Base-by-base conservation (phyloP, 1,284 basidiomycete species). In the Ganoderma lucidum region DNA sequence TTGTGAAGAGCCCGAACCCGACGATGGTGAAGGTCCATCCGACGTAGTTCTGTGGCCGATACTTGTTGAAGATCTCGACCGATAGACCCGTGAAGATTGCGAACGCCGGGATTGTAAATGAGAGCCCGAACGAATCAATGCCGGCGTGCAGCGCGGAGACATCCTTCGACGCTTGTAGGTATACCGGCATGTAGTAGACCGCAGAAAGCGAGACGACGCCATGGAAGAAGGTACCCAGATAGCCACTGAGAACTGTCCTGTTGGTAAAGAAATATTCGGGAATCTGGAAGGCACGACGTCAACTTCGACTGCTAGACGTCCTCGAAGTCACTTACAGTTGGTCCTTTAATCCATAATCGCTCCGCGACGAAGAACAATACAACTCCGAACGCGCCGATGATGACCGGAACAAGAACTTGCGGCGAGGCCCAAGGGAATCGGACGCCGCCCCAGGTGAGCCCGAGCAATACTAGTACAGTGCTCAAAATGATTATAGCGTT, bases 141-240 rank as follows among this genome's bases (percentile, higher is more conserved):
- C 85, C 84, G 2, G 85, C 83, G 0, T 75, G 74, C 28, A 83
- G 78, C 0, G 87, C 82, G 1, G 81, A 81, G 6, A 82, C 80
- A 12, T 78, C 80, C 60, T 81, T 81, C 65, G 82, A 81, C 1
- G 83, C 84, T 75, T 88, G 86, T 73, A 84, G 86, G 75, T 85
- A 88, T 0, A 83, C 81, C 0, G 82, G 80, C 53, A 73, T 55
- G 28, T 74, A 75, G 63, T 73, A 73, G 32, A 73, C 63, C 19
- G 55, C 55, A n/a, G 68, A 39, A 19, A 73, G 51, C 41, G 66
- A 62, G 48, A 68, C 70, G 8, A 73, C 60, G 0, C 72, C 72
- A 28, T 73, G 72, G 55, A 72, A 69, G 64, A 75, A 73, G 2
- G 72, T 74, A 10, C 71, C 74, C 10, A 76, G 53, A 41, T 78